Base-by-base conservation (phyloP, 257 asterid species). In the Ballota nigra region DNA sequence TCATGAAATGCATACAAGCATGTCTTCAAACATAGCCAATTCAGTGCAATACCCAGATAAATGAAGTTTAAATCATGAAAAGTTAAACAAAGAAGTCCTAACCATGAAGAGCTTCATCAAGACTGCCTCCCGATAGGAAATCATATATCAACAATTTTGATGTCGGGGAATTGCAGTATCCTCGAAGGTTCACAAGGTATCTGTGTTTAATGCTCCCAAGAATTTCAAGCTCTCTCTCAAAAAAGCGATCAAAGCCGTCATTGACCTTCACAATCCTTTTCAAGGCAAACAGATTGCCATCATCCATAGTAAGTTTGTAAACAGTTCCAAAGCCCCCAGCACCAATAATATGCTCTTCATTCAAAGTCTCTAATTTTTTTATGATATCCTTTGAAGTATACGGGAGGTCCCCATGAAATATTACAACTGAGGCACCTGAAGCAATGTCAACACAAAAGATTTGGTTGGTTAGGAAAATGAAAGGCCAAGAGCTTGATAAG, bases 361-460 rank as follows among this genome's bases (percentile, higher is more conserved):
- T 89, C 79, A 93, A 76, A 51, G 77, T 79, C 83, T 93, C 98
- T 72, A 93, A 80, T 61, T 93, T 93, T 73, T 77, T 91, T 0
- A 93, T 86, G 78, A 93, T 85, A 69, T 93, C 98, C 78, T 92
- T 92, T 26, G 98, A 92, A 57, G 98, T 68, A 80, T 92, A 92
- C 2, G 98, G 98, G 65, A 92, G 85, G 79, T 92, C 98, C 76
- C 98, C 98, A 77, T 92, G 98, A 77, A 92, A 92, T 86, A 92
- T 87, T 65, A 90, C 97, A 75, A 92, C 83, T 31, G 98, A 92
- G 75, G 98, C 94, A 62, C 98, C 98, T 92, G 90, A 83, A 69
- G 72, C 26, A 79, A 64, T 41, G 45, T 49, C 51, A 70, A 64
- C 11, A 52, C 29, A 40, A 20, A 43, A 70, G 63, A 47, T 55